A percentile compares a stretch with the other conserved stretches of the same genome.
Conservation (phyloP, 345 rosid genomes). For the Salix caprea region DNA sequence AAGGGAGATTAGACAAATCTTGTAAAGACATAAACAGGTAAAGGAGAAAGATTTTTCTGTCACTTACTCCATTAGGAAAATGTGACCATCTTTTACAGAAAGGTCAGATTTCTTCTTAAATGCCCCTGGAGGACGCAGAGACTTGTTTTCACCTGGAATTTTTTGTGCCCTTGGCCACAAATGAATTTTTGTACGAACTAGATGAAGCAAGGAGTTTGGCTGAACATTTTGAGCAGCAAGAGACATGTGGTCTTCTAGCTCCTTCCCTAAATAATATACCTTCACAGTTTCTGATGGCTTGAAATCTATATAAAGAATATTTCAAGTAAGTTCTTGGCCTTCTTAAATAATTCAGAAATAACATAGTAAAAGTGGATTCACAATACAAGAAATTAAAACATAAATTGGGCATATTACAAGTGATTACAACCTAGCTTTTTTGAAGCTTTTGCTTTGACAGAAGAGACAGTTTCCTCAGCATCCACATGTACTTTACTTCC, state of each 20-base stretch:
- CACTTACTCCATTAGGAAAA: constrained; percentile 93
- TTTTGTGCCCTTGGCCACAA: constrained; percentile 80
- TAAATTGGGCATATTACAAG: neutral
- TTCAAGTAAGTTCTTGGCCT: constrained; percentile 14
- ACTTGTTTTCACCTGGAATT: constrained; percentile 86
- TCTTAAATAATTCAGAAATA: neutral
- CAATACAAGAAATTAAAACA: neutral
- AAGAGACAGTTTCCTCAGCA: constrained; percentile 71
- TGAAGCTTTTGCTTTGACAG: constrained; percentile 82
- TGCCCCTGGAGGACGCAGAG: constrained; percentile 95
- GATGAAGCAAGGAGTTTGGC: constrained; percentile 87
- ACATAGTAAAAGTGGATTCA: neutral
- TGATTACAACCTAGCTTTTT: constrained; percentile 75
- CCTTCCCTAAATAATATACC: constrained; percentile 75
- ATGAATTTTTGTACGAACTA: constrained; percentile 82
- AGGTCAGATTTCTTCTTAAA: constrained; percentile 99
- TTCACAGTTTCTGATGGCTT: constrained; percentile 81
- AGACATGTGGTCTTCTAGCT: constrained; percentile 76
- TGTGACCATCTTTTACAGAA: constrained; percentile 92
- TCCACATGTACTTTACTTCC: constrained; percentile 89
- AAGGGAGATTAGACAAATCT: neutral
- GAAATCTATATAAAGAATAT: constrained; percentile 57
- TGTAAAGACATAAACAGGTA: neutral
- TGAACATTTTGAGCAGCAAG: constrained; percentile 79
- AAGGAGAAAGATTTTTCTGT: constrained; percentile 5